These are phyloP conservation scores for Ogataea henricii DNA, from an alignment of 805 yeast species.

Conservation along the genomic window DNA sequence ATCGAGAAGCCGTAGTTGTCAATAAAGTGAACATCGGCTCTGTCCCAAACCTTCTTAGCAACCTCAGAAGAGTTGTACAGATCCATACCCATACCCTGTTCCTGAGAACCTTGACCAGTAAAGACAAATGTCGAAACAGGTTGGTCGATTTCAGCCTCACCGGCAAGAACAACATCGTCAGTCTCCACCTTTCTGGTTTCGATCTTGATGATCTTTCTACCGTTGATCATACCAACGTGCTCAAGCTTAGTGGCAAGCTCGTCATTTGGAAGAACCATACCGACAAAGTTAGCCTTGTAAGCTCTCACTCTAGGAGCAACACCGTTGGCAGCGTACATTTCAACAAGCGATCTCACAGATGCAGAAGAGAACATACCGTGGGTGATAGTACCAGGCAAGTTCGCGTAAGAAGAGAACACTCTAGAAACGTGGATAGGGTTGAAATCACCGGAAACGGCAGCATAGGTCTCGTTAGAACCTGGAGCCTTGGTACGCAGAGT, in stretches of 20 bases:
- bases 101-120: slow-evolving; percentile 99
- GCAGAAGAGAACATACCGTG: slow-evolving; percentile 99
- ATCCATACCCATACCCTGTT: slow-evolving; percentile 99
- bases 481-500: slow-evolving; percentile 80
- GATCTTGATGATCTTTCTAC: slow-evolving; percentile 94
- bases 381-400: slow-evolving; percentile 95
- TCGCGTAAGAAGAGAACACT: slow-evolving; percentile 90
- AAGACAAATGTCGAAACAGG: slow-evolving; percentile 95
- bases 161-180: slow-evolving; percentile 74
- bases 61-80: slow-evolving; percentile 86
- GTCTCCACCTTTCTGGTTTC: slow-evolving; percentile 84
- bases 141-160: slow-evolving; percentile 99
- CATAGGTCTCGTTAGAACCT: slow-evolving; percentile 94
- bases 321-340: slow-evolving; percentile 98
- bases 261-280: slow-evolving; percentile 98
- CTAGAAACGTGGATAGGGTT: slow-evolving; percentile 98
- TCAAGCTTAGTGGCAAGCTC: slow-evolving; percentile 82
- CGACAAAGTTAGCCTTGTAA: slow-evolving; percentile 85
- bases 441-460: slow-evolving; percentile 96
- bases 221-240: slow-evolving; percentile 98
- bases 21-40: slow-evolving; percentile 92
- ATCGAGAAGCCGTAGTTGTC: slow-evolving; percentile 96
- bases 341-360: slow-evolving; percentile 90
- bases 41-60: slow-evolving; percentile 96
- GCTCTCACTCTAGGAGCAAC: slow-evolving; percentile 95